Evolutionary conservation across 1,284 basidiomycete genomes (phyloP).

Genomic region (Pseudozyma thailandica): DNA sequence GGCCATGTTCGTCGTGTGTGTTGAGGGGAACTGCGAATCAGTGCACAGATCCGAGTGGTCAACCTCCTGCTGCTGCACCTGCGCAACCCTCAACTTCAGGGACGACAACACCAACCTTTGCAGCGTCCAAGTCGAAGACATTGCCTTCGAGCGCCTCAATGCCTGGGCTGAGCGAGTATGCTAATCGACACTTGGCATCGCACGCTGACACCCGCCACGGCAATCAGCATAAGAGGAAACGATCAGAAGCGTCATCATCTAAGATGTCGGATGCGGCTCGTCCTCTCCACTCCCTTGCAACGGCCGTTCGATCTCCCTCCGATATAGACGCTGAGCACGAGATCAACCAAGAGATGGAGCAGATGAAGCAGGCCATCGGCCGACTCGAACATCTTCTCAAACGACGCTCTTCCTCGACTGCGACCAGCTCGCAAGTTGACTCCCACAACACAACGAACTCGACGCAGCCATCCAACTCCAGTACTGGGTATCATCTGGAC

Average conservation of each 20-base stretch:
- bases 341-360: constrained; percentile 19
- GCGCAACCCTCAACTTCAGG: constrained; percentile 4
- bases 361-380: constrained; percentile 22
- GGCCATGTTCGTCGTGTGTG: constrained; percentile 40
- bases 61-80: constrained; percentile 1
- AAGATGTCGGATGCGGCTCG: not conserved
- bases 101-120: not conserved
- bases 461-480: not conserved
- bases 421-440: not conserved
- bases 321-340: not conserved
- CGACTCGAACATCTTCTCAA: constrained; percentile 24
- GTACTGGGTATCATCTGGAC: constrained; percentile 8
- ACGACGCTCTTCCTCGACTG: not conserved
- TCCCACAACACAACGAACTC: not conserved
- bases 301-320: not conserved
- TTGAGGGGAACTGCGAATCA: constrained; percentile 25
- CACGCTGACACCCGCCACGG: not conserved
- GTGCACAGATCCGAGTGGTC: constrained; percentile 21
- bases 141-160: constrained; percentile 13
- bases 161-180: constrained; percentile 4
- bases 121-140: not conserved
- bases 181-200: not conserved
- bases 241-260: constrained; percentile 3
- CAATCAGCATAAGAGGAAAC: constrained; percentile 13
- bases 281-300: not conserved